phyloP scores from a whole-genome alignment of 176 grass and related monocot species.

The Rhynchospora pubera region DNA sequence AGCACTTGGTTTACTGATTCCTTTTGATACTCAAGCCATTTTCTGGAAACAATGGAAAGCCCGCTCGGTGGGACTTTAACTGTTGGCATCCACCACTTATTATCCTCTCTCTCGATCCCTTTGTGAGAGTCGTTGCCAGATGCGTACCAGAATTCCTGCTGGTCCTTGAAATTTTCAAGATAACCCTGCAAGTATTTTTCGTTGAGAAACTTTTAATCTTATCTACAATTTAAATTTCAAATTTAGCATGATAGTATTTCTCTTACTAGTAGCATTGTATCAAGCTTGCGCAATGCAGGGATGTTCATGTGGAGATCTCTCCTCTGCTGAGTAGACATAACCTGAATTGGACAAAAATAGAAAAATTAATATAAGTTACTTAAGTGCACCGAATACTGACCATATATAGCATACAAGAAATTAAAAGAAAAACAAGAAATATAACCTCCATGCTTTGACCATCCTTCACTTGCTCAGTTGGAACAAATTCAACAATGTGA shows the following conservation, averaged over 20 bases:
- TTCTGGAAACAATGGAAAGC: constrained; percentile 55
- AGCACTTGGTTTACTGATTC: constrained; percentile 91
- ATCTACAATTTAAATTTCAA: background rate
- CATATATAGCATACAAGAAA: background rate
- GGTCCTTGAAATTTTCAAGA: constrained; percentile 85
- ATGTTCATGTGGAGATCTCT: constrained; percentile 85
- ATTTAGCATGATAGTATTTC: background rate
- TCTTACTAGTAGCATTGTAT: constrained; percentile 87
- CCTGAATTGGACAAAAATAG: constrained; percentile 24
- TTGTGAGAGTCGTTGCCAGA: constrained; percentile 30
- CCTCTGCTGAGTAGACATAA: constrained; percentile 79
- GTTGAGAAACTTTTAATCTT: background rate
- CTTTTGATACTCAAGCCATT: constrained; percentile 90
- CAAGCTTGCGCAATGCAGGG: constrained; percentile 68
- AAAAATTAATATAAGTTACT: background rate
- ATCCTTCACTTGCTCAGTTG: constrained; percentile 58
- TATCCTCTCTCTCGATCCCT: constrained; percentile 56
- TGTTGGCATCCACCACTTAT: constrained; percentile 97
- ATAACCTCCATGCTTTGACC: constrained; percentile 73
- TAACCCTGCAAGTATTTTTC: constrained; percentile 35
- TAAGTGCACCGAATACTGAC: background rate
- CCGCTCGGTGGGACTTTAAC: constrained; percentile 76
- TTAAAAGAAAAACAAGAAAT: background rate
- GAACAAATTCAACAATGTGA: constrained; percentile 94
- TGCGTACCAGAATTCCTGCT: constrained; percentile 78